Conservation (phyloP, 2,329 filamentous ascomycete species). For the Aspergillus latus region DNA sequence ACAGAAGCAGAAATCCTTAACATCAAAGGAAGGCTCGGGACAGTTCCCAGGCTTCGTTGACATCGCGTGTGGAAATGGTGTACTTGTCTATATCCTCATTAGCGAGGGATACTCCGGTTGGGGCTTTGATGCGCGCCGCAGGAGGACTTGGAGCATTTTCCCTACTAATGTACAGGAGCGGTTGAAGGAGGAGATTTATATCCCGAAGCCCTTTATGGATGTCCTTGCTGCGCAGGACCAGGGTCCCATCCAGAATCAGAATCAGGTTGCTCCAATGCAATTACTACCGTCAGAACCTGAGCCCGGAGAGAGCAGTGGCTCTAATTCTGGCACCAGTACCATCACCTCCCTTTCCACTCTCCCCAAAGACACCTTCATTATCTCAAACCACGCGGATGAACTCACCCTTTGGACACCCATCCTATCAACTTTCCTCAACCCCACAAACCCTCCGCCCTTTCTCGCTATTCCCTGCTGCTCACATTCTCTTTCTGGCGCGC, state of each 20-base stretch:
- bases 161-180: slow-evolving; percentile 48
- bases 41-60: slow-evolving; percentile 88
- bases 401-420: slow-evolving; percentile 94
- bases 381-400: slow-evolving; percentile 96
- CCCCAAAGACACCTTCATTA: slow-evolving; percentile 75
- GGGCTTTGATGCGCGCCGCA: slow-evolving; percentile 85
- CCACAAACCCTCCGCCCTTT: slow-evolving; percentile 69
- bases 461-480: slow-evolving; percentile 95
- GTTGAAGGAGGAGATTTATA: slow-evolving; percentile 61
- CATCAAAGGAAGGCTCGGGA: neutral
- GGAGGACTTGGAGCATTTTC: slow-evolving; percentile 83
- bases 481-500: slow-evolving; percentile 74
- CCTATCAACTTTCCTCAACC: slow-evolving; percentile 63
- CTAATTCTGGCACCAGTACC: slow-evolving; percentile 10
- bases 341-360: slow-evolving; percentile 71
- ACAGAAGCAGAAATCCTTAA: neutral
- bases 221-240: neutral
- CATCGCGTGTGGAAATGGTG: slow-evolving; percentile 91
- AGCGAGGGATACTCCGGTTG: slow-evolving; percentile 80
- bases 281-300: too few species aligned
- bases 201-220: slow-evolving; percentile 54
- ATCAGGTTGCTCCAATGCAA: neutral
- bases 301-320: too few species aligned
- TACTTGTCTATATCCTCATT: slow-evolving; percentile 79
- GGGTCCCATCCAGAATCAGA: neutral